Evolutionary conservation across 73 alveolate genomes (phyloP).

Genomic region (Diophrys sp.): DNA sequence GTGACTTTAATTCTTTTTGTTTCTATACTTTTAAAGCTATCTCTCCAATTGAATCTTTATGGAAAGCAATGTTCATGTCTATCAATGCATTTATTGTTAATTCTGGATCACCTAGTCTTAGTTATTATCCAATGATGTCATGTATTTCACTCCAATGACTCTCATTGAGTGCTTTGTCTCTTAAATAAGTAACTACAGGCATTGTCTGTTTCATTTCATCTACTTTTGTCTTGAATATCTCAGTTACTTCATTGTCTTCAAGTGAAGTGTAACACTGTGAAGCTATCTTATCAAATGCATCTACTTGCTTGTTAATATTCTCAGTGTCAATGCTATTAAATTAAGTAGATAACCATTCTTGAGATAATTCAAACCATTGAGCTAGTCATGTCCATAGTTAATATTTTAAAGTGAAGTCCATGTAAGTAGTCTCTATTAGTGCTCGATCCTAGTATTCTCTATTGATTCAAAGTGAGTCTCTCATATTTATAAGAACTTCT

Average conservation of each 20-base stretch:
- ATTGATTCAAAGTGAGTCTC: conserved; percentile 69
- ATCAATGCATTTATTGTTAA: conserved; percentile 74
- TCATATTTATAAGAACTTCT: conserved; percentile 68
- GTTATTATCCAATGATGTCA: conserved; percentile 52
- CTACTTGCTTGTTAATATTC: too few species aligned
- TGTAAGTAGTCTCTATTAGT: too few species aligned
- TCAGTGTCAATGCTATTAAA: too few species aligned
- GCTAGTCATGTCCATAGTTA: too few species aligned
- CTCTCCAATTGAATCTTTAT: conserved; percentile 80
- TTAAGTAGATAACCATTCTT: too few species aligned
- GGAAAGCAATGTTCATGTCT: conserved; percentile 72
- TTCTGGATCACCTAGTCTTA: conserved; percentile 56
- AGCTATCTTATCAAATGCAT: too few species aligned
- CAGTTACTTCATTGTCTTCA: too few species aligned
- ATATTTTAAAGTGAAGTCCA: too few species aligned
- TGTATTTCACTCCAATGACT: conserved; percentile 83
- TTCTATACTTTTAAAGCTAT: conserved; percentile 77
- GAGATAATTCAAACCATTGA: too few species aligned
- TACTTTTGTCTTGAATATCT: conserved; percentile 62
- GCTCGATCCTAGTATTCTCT: conserved; percentile 52
- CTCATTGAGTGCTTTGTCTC: conserved; percentile 69
- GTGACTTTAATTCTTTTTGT: conserved; percentile 89
- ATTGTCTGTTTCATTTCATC: conserved; percentile 74
- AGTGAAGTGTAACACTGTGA: too few species aligned
- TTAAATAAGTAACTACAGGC: conserved; percentile 81